phyloP scores from a whole-genome alignment of 176 grass and related monocot species.

The Oryza glumipatula region DNA sequence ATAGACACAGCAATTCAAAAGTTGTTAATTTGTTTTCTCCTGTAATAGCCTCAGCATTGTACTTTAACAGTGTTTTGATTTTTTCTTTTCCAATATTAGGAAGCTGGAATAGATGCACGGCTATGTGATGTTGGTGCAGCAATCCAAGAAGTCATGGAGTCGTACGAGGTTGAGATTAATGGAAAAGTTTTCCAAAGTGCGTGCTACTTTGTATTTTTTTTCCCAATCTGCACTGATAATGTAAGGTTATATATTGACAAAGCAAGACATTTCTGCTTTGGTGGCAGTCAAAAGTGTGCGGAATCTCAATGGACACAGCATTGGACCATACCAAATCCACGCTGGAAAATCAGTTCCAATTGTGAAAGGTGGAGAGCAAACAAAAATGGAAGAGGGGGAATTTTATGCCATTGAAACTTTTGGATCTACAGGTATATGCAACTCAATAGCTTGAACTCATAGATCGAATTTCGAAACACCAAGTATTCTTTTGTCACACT shows the following conservation, averaged over 20 bases:
- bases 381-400: constrained; percentile 98
- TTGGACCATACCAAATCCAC: constrained; percentile 97
- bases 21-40: neutral
- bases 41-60: neutral
- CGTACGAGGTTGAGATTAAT: constrained; percentile 98
- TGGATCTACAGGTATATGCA: constrained; percentile 76
- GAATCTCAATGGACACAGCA: constrained; percentile 97
- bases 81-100: constrained; percentile 49
- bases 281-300: constrained; percentile 91
- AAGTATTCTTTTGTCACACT: neutral
- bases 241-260: neutral
- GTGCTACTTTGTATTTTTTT: neutral
- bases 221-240: neutral
- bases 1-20: neutral
- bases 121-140: constrained; percentile 97
- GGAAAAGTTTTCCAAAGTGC: constrained; percentile 97
- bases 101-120: constrained; percentile 96
- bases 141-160: constrained; percentile 99
- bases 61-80: neutral
- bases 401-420: constrained; percentile 99
- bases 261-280: constrained; percentile 4
- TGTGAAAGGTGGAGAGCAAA: constrained; percentile 97
- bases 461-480: neutral
- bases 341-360: constrained; percentile 95
- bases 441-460: neutral